Percentiles rank a stretch among this genome's conserved stretches.
These are phyloP conservation scores for Extremus antarcticus DNA, from an alignment of 495 filamentous ascomycete species.

Conservation along the genomic window DNA sequence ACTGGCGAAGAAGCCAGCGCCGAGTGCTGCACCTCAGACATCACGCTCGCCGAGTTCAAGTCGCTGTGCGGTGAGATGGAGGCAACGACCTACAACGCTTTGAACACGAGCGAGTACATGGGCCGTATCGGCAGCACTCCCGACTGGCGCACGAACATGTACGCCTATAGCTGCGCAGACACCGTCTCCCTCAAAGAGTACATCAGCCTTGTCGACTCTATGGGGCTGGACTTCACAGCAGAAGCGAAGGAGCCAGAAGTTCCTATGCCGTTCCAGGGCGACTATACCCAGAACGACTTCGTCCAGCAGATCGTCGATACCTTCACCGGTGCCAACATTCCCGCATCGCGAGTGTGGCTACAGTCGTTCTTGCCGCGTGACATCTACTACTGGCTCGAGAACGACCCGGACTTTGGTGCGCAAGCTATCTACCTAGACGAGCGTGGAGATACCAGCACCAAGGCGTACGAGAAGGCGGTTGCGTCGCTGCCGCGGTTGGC, in stretches of 20 bases:
- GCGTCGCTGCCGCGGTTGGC: constrained; percentile 38
- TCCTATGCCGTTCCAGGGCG: constrained; percentile 48
- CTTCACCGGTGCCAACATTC: constrained; percentile 42
- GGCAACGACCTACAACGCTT: constrained; percentile 42
- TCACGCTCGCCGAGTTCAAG: constrained; percentile 49
- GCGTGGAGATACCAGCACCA: constrained; percentile 35
- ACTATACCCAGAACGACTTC: constrained; percentile 47
- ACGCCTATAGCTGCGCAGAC: constrained; percentile 43
- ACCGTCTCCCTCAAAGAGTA: constrained; percentile 42
- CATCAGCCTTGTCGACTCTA: constrained; percentile 41
- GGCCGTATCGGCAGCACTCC: constrained; percentile 35
- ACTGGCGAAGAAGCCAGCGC: constrained; percentile 35
- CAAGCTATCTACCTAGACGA: constrained; percentile 51
- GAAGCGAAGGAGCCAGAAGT: constrained; percentile 51
- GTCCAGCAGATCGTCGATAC: constrained; percentile 49
- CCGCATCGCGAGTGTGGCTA: constrained; percentile 44
- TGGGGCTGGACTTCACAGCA: constrained; percentile 46
- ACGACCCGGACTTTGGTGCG: constrained; percentile 43
- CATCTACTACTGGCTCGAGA: constrained; percentile 49
- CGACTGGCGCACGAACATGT: constrained; percentile 46
- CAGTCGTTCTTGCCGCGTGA: constrained; percentile 52
- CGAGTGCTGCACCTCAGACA: constrained; percentile 53
- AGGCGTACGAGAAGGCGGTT: constrained; percentile 36
- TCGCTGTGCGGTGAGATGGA: constrained; percentile 54
- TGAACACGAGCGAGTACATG: constrained; percentile 41